Evolutionary conservation across 2,329 filamentous ascomycete genomes (phyloP).

Genomic region (Diaporthe sp.): DNA sequence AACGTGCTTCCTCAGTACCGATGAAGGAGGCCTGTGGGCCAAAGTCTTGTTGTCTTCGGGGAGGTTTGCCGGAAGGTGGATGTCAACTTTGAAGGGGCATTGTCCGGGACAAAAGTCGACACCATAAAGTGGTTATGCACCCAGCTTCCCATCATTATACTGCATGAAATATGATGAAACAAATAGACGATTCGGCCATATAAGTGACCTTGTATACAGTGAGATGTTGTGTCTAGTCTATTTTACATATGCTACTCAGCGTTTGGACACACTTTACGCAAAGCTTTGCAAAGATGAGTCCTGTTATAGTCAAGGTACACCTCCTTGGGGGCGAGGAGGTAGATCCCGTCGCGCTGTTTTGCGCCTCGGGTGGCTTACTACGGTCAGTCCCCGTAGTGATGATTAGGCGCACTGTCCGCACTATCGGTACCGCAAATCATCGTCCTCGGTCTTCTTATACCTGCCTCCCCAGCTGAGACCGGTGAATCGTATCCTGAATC

Average conservation of each 20-base stretch:
- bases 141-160: background rate
- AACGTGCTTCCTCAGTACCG: constrained; percentile 9
- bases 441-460: background rate
- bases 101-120: background rate
- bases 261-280: background rate
- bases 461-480: constrained; percentile 83
- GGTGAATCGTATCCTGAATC: constrained; percentile 87
- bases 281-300: background rate
- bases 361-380: background rate
- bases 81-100: background rate
- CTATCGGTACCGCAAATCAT: no score
- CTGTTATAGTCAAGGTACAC: background rate
- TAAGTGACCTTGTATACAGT: constrained; percentile 6
- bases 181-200: background rate
- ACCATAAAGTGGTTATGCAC: background rate
- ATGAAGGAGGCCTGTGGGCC: background rate
- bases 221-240: constrained; percentile 28
- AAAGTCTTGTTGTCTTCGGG: background rate
- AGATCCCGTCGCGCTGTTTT: background rate
- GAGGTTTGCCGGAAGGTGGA: background rate
- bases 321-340: background rate
- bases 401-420: background rate
- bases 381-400: background rate
- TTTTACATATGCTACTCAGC: constrained; percentile 11
- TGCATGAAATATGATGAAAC: background rate